Conservation (phyloP, 306 rosid genomes). For the Trifolium dubium region DNA sequence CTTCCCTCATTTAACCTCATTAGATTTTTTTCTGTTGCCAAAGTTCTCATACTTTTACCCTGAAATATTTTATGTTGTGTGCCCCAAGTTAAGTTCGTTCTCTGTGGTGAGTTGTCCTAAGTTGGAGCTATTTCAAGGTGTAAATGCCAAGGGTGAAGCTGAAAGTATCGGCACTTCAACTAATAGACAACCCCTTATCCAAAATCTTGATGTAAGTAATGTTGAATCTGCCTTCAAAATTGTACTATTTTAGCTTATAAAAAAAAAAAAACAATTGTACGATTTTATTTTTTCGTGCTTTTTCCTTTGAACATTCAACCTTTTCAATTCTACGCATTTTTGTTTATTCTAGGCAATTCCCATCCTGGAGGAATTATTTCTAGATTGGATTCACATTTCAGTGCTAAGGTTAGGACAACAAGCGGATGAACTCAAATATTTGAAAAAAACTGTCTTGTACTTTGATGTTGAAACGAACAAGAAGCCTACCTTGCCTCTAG, state of each 20-base stretch:
- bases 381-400: neutral
- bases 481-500: neutral
- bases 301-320: neutral
- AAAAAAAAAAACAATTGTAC: too few species aligned
- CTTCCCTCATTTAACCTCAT: neutral
- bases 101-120: neutral
- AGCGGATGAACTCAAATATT: neutral
- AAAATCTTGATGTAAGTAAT: slow-evolving; percentile 1
- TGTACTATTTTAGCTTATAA: too few species aligned
- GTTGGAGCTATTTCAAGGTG: neutral
- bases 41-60: neutral
- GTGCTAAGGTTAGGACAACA: neutral
- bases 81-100: neutral
- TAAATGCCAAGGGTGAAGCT: neutral
- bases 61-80: neutral
- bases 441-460: neutral
- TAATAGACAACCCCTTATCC: slow-evolving; percentile 9
- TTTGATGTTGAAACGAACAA: neutral
- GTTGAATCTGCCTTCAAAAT: neutral
- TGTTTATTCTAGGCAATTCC: slow-evolving; percentile 7
- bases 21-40: neutral
- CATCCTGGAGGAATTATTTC: neutral
- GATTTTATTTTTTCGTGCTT: too few species aligned
- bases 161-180: neutral
- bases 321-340: neutral